These are phyloP conservation scores for Raddia distichophylla DNA, from an alignment of 176 grass and related monocot species.

Conservation along the genomic window DNA sequence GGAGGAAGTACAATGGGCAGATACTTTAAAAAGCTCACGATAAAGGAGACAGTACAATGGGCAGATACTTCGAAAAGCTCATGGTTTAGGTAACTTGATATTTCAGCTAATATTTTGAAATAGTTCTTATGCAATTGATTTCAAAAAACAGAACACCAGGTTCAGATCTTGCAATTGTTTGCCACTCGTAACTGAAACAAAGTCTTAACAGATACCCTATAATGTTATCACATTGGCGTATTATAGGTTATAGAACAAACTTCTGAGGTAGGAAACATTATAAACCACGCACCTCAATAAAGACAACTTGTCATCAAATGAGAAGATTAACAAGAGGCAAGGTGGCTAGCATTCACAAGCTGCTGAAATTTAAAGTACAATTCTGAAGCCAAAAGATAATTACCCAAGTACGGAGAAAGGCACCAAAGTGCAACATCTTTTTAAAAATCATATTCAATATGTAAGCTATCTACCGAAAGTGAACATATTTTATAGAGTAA, in stretches of 20 bases:
- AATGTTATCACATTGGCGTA: background rate
- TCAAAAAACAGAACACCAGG: background rate
- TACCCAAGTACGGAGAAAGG: background rate
- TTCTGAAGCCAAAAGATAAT: background rate
- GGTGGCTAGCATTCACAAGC: background rate
- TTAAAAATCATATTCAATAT: background rate
- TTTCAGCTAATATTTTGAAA: constrained; percentile 20
- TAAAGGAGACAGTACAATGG: background rate
- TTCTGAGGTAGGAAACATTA: background rate
- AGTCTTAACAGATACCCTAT: no score
- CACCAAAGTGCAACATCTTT: background rate
- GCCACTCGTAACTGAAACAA: constrained; percentile 10
- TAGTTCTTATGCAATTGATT: background rate
- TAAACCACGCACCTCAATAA: background rate
- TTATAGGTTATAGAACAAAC: background rate
- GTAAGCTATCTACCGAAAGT: background rate
- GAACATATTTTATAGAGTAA: background rate
- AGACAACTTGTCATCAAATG: background rate
- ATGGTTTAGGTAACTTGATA: background rate
- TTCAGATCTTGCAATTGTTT: constrained; percentile 3
- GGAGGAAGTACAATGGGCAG: background rate
- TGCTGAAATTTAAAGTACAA: background rate
- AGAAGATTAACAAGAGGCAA: background rate
- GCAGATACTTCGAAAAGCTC: constrained; percentile 12
- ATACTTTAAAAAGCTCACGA: background rate